Base-by-base conservation (phyloP, 2,329 filamentous ascomycete genomes). In the Beauveria scarabaeidicola region DNA sequence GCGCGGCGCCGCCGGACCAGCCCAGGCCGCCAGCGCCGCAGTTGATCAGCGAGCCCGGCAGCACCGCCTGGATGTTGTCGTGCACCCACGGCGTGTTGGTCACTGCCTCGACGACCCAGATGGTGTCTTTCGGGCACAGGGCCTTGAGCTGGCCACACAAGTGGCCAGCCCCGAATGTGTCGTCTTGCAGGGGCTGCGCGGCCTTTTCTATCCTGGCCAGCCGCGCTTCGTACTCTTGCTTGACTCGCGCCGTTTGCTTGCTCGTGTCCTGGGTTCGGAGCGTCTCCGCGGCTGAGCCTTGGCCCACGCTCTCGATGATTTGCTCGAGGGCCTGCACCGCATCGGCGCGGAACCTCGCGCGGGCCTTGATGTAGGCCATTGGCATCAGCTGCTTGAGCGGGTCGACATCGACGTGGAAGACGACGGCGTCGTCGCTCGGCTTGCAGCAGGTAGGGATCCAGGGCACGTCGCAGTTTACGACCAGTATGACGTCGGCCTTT, bases 381-480 rank as follows among this genome's bases (percentile, higher is more conserved):
- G 87, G 87, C 78, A 91, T 91, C 70, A 86, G 80, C 70, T 87
- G 83, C 74, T 88, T 88, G 25, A 87, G 72, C 1, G 85, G 83
- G 64, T 88, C 85, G 52, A 85, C 77, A 64, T 88, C 85, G 47
- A 88, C 78, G 66, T 88, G 85, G 72, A 82, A 86, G 59, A 88
- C 74, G 62, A 76, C 77, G 21, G 81, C 80, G 17, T 78, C 76
- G 2, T 74, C 70, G 1, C 71, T 71, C 0, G 85, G 85, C 63
- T 77, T 77, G 71, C 82, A 85, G 17, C 85, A 84, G 0, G 90
- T 94, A n/a, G 87, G 86, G 59, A 97, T 91, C 91, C 91, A 97
- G 0, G 92, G 92, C 0, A 96, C 91, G 68, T 97, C 92, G 64
- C 91, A 95, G 72, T 97, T 89, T 25, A 96, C 69, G 2, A 96